phyloP scores from a whole-genome alignment of 202 grass and related monocot species.

The Panicum virgatum region DNA sequence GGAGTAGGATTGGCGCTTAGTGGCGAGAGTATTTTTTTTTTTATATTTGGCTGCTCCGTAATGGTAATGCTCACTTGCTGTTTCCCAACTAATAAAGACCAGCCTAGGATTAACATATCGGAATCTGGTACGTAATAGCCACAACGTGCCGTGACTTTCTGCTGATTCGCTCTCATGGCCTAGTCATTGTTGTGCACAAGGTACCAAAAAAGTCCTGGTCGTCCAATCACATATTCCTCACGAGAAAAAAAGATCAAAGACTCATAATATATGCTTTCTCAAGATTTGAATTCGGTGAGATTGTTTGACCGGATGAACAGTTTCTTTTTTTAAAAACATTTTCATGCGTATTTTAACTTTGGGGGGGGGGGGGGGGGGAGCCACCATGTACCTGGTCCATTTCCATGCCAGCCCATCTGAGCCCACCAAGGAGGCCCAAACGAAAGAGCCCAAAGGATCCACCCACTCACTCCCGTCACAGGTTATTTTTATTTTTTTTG shows the following conservation, averaged over 20 bases:
- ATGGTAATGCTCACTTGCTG: conserved; percentile 7
- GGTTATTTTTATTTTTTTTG: too few relatives aligned
- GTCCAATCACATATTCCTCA: neutral
- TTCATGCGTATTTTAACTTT: neutral
- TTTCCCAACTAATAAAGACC: conserved; percentile 30
- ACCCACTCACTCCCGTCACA: neutral
- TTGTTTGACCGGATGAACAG: neutral
- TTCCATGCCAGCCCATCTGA: neutral
- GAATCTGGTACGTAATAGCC: conserved; percentile 13
- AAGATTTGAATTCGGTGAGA: neutral
- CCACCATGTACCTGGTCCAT: neutral
- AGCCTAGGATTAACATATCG: conserved; percentile 15
- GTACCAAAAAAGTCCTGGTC: neutral
- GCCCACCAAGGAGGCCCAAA: neutral
- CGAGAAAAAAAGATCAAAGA: neutral
- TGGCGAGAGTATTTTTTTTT: neutral
- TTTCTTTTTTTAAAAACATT: neutral
- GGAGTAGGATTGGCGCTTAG: neutral
- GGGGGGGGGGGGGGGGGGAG: too few relatives aligned
- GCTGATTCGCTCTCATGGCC: neutral
- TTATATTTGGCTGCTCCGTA: neutral
- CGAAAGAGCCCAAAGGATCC: neutral
- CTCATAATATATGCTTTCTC: neutral
- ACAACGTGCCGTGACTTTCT: neutral
- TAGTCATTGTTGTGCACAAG: neutral